These are phyloP conservation scores for Chalciporus pseudorubinellus DNA, from an alignment of 768 basidiomycete genomes.

Conservation along the genomic window DNA sequence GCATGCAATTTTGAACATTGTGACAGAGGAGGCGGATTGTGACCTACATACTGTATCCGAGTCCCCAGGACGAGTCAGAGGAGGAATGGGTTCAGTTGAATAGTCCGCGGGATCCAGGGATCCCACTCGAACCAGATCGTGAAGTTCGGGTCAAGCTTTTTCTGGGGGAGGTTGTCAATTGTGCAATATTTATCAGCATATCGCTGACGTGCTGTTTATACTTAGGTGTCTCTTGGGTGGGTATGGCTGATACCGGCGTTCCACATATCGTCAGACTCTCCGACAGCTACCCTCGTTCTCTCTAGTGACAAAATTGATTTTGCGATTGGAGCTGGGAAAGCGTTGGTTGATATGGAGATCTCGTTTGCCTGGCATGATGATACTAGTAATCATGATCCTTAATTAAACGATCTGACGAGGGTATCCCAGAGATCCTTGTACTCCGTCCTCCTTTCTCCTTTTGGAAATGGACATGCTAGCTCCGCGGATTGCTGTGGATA, in stretches of 20 bases:
- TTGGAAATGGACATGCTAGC: too few species aligned
- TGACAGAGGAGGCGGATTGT: conserved; percentile 38
- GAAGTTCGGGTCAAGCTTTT: conserved; percentile 73
- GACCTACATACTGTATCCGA: conserved; percentile 46
- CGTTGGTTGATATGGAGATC: conserved; percentile 66
- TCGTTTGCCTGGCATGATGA: conserved; percentile 47
- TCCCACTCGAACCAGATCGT: conserved; percentile 62
- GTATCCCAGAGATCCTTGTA: too few species aligned
- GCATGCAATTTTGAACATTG: conserved; percentile 12
- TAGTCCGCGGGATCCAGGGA: conserved; percentile 33
- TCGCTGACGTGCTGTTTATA: not conserved
- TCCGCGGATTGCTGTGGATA: too few species aligned
- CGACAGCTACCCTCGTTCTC: conserved; percentile 39
- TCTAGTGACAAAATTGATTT: conserved; percentile 73
- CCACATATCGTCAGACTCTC: conserved; percentile 60
- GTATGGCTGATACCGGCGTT: conserved; percentile 84
- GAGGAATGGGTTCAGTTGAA: conserved; percentile 39
- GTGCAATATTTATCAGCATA: not conserved
- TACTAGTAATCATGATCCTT: not conserved
- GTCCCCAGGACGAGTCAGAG: conserved; percentile 30
- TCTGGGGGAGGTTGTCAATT: conserved; percentile 57
- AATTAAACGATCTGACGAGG: not conserved
- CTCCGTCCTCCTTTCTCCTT: not conserved
- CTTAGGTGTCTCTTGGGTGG: conserved; percentile 77
- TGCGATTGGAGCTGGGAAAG: conserved; percentile 66